Conservation (phyloP, 139 green algal genomes). For the Coccomyxa sp. region DNA sequence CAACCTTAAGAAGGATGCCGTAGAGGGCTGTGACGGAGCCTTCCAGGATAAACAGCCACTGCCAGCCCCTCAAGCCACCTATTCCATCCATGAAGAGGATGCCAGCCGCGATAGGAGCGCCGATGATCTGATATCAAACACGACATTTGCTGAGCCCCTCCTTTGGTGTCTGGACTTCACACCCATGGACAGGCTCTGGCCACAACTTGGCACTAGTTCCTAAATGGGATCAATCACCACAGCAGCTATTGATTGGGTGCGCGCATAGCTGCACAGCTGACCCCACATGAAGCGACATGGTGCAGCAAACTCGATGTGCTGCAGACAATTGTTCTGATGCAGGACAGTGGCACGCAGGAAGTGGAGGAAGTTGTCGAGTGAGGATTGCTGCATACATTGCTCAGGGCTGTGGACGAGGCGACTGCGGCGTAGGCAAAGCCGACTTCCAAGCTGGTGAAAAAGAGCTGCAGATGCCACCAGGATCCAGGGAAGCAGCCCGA, state of each 20-base stretch:
- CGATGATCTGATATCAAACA: neutral
- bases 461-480: neutral
- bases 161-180: too few species aligned
- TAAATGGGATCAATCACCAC: too few species aligned
- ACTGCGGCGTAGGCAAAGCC: neutral
- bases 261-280: too few species aligned
- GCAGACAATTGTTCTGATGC: too few species aligned
- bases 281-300: too few species aligned
- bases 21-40: neutral
- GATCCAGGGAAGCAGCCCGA: constrained; percentile 53
- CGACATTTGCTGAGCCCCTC: too few species aligned
- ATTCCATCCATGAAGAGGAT: constrained; percentile 3
- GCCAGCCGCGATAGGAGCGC: neutral
- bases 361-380: too few species aligned
- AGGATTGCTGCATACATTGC: neutral
- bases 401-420: neutral
- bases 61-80: neutral
- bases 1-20: neutral
- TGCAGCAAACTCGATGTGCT: too few species aligned
- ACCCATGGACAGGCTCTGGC: too few species aligned
- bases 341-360: too few species aligned
- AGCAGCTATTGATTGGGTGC: too few species aligned
- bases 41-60: constrained; percentile 11
- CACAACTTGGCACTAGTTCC: too few species aligned
- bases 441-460: neutral